Percentiles rank a stretch among this genome's conserved stretches.
phyloP scores from a whole-genome alignment of 2,329 filamentous ascomycete genomes.

The Calycina herbarum region DNA sequence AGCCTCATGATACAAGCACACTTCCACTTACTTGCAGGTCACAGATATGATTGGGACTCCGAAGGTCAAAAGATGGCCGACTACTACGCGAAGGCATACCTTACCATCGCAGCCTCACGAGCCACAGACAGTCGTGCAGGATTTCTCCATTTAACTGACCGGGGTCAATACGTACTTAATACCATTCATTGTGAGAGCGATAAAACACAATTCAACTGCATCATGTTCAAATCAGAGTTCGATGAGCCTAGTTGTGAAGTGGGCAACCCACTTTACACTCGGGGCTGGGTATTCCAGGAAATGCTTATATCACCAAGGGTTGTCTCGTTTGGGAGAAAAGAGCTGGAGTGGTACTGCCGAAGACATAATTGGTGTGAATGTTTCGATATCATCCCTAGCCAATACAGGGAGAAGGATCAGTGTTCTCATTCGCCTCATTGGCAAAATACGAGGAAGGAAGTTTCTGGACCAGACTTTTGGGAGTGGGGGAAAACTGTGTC shows the following conservation, averaged over 20 bases:
- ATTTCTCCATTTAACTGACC: conserved; percentile 1
- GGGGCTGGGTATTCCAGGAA: not conserved
- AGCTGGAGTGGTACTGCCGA: not conserved
- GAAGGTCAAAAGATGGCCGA: conserved; percentile 12
- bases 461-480: not conserved
- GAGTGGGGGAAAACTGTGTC: not conserved
- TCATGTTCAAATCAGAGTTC: not conserved
- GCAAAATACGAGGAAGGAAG: not conserved
- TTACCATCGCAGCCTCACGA: conserved; percentile 34
- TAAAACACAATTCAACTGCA: not conserved
- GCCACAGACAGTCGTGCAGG: not conserved
- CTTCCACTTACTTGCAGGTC: not conserved
- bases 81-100: conserved; percentile 1
- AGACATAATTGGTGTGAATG: not conserved
- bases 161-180: not conserved
- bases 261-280: not conserved
- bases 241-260: not conserved
- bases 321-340: not conserved
- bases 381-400: not conserved
- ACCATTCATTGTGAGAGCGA: not conserved
- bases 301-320: not conserved
- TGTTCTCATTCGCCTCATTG: not conserved
- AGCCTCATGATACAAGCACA: not conserved
- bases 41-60: conserved; percentile 7
- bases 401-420: not conserved